Base-by-base conservation (phyloP, 1,284 basidiomycete genomes). In the Heterobasidion parviporum region DNA sequence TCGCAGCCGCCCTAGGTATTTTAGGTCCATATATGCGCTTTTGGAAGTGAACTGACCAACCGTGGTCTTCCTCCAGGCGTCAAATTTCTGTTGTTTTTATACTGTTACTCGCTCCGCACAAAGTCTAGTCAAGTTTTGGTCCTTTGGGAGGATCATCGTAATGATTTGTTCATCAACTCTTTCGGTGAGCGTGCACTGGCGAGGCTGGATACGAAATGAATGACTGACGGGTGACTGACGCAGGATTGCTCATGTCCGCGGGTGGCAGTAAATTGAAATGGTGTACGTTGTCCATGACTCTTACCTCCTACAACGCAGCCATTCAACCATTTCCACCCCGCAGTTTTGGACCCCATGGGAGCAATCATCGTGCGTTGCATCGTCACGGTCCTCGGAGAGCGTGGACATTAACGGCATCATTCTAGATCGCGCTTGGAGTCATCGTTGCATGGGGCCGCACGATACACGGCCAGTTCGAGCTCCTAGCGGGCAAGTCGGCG, bases 91-190 rank as follows among this genome's bases (percentile, higher is more conserved):
- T 79, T 99, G 45, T 98, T 97, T 72, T 47, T 94, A 5, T 96
- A 95, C 71, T 96, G 94, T 70, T 83, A 76, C 62, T 80, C 89
- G 2, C 78, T 96, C 54, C 83, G 91, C 45, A 79, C 79, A 45
- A 83, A 82, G 59, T 93, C 89, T 8, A 93, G 89, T 62, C 96
- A 99, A 69, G 94, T 99, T 1, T 83, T 85, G 55, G 86, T 98
- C 5, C 80, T 98, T 26, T 98, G 93, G 90, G 92, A 97, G 68
- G 95, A 98, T 67, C 95, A 98, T 64, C 76, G 92, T 59, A 96
- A 96, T 63, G 94, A 96, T 65, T 68, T 95, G 32, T 92, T 86
- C 69, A 83, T 93, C 69, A 94, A 92, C 62, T 72, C 77, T 8
- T 89, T 90, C 60, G 87, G 85, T 85, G 66, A 59, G 76, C 56